Evolutionary conservation across 441 rosid species (phyloP).

Genomic region (Corymbia citriodora): DNA sequence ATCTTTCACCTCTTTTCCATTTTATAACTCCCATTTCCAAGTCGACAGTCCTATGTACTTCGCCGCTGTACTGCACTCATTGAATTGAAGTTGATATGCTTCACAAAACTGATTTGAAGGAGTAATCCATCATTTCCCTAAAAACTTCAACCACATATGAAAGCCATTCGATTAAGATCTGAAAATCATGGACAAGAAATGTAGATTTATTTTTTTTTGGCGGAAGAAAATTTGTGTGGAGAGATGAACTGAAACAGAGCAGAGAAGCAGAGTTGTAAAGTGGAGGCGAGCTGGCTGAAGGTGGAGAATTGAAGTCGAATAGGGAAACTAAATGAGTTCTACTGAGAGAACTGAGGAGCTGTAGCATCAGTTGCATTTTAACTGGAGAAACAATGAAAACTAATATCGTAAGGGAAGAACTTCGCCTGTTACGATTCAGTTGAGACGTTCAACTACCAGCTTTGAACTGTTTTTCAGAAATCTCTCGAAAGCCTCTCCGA

Average conservation of each 20-base stretch:
- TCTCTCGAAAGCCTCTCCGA: background rate
- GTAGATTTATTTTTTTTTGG: background rate
- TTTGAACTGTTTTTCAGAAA: background rate
- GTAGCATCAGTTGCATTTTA: background rate
- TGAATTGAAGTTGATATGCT: background rate
- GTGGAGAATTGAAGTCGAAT: background rate
- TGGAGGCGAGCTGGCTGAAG: background rate
- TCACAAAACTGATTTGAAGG: background rate
- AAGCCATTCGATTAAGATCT: background rate
- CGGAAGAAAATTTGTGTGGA: background rate
- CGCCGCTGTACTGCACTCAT: background rate
- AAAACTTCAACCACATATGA: background rate
- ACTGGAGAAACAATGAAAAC: background rate
- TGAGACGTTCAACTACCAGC: background rate
- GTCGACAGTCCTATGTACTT: background rate
- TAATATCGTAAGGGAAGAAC: background rate
- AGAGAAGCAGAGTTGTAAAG: background rate
- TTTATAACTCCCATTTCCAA: background rate
- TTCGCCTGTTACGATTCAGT: background rate
- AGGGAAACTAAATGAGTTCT: background rate
- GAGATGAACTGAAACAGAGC: background rate
- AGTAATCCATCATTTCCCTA: background rate
- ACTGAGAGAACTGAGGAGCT: background rate
- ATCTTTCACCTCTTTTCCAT: background rate
- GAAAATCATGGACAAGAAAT: background rate